These are phyloP conservation scores for Xylariaceae sp. DNA, from an alignment of 2,329 filamentous ascomycete species.

Conservation along the genomic window DNA sequence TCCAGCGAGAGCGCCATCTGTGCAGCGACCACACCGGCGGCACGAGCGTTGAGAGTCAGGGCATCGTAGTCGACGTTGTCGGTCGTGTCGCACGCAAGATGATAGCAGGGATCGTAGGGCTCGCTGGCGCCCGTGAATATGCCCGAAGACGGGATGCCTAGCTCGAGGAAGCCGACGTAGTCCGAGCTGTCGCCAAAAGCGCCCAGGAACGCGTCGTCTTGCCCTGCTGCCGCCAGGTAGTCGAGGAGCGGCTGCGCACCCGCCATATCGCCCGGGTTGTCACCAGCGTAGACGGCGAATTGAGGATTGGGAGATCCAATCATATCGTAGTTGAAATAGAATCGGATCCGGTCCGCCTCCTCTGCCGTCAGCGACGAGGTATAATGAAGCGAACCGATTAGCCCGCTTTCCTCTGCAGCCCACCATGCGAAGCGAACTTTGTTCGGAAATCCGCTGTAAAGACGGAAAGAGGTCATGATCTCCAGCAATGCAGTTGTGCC, in stretches of 20 bases:
- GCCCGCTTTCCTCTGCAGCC: slow-evolving; percentile 39
- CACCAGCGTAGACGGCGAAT: slow-evolving; percentile 34
- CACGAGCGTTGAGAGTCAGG: slow-evolving; percentile 33
- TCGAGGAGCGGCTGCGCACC: slow-evolving; percentile 32
- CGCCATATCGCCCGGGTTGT: slow-evolving; percentile 31
- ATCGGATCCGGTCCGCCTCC: slow-evolving; percentile 51
- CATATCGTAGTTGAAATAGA: slow-evolving; percentile 72
- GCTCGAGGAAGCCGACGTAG: slow-evolving; percentile 36
- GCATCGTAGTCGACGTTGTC: slow-evolving; percentile 38
- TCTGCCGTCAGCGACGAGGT: slow-evolving; percentile 29
- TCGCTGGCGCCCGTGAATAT: slow-evolving; percentile 37
- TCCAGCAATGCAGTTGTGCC: slow-evolving; percentile 35
- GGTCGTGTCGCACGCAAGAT: slow-evolving; percentile 36
- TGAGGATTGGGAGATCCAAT: slow-evolving; percentile 44
- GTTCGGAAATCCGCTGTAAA: slow-evolving; percentile 33
- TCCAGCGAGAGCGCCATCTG: slow-evolving; percentile 16
- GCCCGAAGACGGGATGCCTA: slow-evolving; percentile 36
- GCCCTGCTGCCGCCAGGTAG: slow-evolving; percentile 32
- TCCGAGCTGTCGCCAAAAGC: slow-evolving; percentile 35
- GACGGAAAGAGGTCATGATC: slow-evolving; percentile 32
- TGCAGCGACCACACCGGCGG: slow-evolving; percentile 48
- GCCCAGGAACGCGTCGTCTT: slow-evolving; percentile 27
- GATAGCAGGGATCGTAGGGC: slow-evolving; percentile 33
- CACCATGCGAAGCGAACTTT: slow-evolving; percentile 41
- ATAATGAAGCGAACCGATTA: slow-evolving; percentile 40